Base-by-base conservation (phyloP, 1,284 basidiomycete genomes). In the Anthracocystis setariae region DNA sequence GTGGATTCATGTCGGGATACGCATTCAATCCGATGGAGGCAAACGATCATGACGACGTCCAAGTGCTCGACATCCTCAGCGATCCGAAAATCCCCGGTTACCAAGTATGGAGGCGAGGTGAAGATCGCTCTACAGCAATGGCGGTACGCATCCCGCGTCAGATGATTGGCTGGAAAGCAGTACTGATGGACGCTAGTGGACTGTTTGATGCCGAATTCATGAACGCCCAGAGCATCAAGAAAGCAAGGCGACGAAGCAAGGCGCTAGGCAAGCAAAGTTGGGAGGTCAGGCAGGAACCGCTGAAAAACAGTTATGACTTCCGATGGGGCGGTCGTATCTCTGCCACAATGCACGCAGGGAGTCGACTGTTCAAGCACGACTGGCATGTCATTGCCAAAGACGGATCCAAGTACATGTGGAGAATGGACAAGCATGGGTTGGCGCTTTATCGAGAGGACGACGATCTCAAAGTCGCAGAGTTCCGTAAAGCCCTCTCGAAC, bases 291-390 rank as follows among this genome's bases (percentile, higher is more conserved):
- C 60, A 66, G 18, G 69, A 72, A 38, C 46, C 59, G n/a, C 37
- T 72, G 32, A 67, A 67, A 44, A 63, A 63, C 53, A 62, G 63
- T 42, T 67, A 63, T 42, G 69, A 72, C 24, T 72, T 72, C 23
- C 40, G 69, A 15, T n/a, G 29, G 7, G 64, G 69, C 5, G 58
- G 64, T 5, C 60, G 60, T 5, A 72, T 72, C 32, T 46, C 29
- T n/a, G 69, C 69, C 5, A 59, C 69, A 2, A 72, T 72, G 69
- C 69, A 66, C 23, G 53, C 51, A 2, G 55, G 63, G 0, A 48
- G 67, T 32, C 59, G 59, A 20, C 49, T 72, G 13, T 66, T 72
- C 46, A 67, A 66, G 46, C 59, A 63, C 32, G 69, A 72, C 29
- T 72, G 69, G 69, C 51, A 61, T 45, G 33, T 72, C 15, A 60